phyloP scores from a whole-genome alignment of 129 eudicot genomes.

The Pseudognaphalium luteoalbum region DNA sequence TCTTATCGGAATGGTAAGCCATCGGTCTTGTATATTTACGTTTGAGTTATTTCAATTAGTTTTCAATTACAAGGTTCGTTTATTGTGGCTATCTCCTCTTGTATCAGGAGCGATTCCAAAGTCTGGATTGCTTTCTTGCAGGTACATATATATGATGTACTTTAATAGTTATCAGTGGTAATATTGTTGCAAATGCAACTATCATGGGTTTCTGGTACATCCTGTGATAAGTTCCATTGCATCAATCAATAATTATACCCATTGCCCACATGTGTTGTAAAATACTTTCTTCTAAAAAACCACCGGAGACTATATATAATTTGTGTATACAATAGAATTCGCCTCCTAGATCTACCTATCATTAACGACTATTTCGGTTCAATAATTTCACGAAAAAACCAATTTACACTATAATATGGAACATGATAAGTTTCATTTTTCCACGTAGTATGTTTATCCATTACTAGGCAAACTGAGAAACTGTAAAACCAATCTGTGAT shows the following conservation, averaged over 20 bases:
- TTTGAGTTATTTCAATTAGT: not conserved
- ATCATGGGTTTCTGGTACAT: no score
- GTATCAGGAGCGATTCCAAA: conserved; percentile 81
- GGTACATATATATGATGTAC: conserved; percentile 41
- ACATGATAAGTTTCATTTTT: not conserved
- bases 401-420: not conserved
- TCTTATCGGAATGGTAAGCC: conserved; percentile 81
- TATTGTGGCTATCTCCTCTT: conserved; percentile 21
- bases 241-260: no score
- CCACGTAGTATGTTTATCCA: not conserved
- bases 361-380: no score
- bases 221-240: no score
- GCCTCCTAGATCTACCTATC: no score
- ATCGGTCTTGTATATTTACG: not conserved
- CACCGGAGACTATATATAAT: no score
- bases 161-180: not conserved
- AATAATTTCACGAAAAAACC: no score
- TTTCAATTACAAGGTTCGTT: conserved; percentile 14
- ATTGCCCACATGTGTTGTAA: no score
- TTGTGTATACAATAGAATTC: no score
- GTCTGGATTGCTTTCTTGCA: conserved; percentile 99
- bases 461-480: no score
- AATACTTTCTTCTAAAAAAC: no score
- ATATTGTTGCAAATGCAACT: not conserved
- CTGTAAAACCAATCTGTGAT: no score